Evolutionary conservation across 768 basidiomycete genomes (phyloP).

Genomic region (Termitomyces sp.): DNA sequence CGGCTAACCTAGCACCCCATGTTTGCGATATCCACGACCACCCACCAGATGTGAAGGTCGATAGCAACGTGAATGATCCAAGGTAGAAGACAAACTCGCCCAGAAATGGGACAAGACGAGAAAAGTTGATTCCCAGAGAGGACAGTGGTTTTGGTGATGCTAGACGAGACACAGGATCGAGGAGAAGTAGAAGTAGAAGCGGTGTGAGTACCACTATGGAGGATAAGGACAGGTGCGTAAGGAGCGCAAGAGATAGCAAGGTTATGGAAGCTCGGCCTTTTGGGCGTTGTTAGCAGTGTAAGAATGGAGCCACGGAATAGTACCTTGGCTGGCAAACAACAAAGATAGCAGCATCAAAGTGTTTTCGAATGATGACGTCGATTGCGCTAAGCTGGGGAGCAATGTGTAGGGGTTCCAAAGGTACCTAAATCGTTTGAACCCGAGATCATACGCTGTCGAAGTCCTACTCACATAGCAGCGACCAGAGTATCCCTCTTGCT

Average conservation of each 20-base stretch:
- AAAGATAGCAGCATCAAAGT: constrained; percentile 60
- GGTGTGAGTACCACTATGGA: constrained; percentile 65
- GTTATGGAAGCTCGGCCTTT: constrained; percentile 56
- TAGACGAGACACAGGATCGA: constrained; percentile 59
- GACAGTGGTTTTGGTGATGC: constrained; percentile 50
- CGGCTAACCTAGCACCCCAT: constrained; percentile 78
- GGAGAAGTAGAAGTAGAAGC: constrained; percentile 56
- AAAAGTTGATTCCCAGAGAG: constrained; percentile 22
- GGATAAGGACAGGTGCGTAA: constrained; percentile 69
- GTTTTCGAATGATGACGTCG: constrained; percentile 83
- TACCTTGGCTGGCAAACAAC: constrained; percentile 68
- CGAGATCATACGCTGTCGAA: background rate
- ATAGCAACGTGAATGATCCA: constrained; percentile 40
- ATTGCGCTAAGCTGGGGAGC: constrained; percentile 73
- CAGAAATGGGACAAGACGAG: constrained; percentile 30
- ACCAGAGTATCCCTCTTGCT: constrained; percentile 56
- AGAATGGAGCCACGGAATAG: background rate
- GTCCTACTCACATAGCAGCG: constrained; percentile 54
- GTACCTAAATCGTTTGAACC: constrained; percentile 46
- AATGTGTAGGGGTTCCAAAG: constrained; percentile 88
- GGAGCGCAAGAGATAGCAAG: constrained; percentile 64
- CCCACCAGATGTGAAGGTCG: constrained; percentile 54
- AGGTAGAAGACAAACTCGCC: constrained; percentile 51
- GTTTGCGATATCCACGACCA: constrained; percentile 70
- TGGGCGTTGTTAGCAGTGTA: background rate